Evolutionary conservation across 805 yeast genomes (phyloP).

Genomic region (Ogataea angusta): DNA sequence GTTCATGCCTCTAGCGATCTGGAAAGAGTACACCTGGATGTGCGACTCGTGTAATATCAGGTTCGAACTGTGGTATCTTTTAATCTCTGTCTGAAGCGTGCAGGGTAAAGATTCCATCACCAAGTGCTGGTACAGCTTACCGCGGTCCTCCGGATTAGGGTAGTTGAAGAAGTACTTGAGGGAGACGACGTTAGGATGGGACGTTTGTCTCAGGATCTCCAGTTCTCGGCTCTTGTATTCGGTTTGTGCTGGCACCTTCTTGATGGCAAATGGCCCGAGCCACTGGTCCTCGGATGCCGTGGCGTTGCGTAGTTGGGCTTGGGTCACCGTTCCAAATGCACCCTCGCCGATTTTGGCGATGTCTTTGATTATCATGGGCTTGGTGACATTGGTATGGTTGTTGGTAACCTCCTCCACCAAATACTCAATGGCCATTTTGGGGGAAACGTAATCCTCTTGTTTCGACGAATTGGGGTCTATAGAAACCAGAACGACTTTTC

Average conservation of each 20-base stretch:
- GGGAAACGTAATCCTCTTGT: not conserved
- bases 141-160: slow-evolving; percentile 53
- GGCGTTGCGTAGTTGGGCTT: slow-evolving; percentile 49
- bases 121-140: slow-evolving; percentile 69
- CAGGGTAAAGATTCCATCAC: slow-evolving; percentile 89
- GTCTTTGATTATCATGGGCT: slow-evolving; percentile 67
- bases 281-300: slow-evolving; percentile 36
- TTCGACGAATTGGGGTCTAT: not conserved
- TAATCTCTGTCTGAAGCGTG: slow-evolving; percentile 72
- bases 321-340: slow-evolving; percentile 82
- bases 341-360: slow-evolving; percentile 80
- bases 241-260: slow-evolving; percentile 83
- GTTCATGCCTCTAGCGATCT: slow-evolving; percentile 78
- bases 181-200: slow-evolving; percentile 76
- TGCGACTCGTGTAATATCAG: slow-evolving; percentile 67
- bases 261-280: slow-evolving; percentile 82
- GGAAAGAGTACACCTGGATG: slow-evolving; percentile 73
- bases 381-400: slow-evolving; percentile 48
- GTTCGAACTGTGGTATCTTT: slow-evolving; percentile 59
- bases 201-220: slow-evolving; percentile 68
- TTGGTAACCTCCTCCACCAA: slow-evolving; percentile 61
- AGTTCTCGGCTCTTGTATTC: slow-evolving; percentile 81
- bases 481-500: not conserved
- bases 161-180: slow-evolving; percentile 71
- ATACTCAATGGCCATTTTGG: slow-evolving; percentile 36